Evolutionary conservation across 2,329 filamentous ascomycete species (phyloP).

Genomic region (Elsinoe batatas): DNA sequence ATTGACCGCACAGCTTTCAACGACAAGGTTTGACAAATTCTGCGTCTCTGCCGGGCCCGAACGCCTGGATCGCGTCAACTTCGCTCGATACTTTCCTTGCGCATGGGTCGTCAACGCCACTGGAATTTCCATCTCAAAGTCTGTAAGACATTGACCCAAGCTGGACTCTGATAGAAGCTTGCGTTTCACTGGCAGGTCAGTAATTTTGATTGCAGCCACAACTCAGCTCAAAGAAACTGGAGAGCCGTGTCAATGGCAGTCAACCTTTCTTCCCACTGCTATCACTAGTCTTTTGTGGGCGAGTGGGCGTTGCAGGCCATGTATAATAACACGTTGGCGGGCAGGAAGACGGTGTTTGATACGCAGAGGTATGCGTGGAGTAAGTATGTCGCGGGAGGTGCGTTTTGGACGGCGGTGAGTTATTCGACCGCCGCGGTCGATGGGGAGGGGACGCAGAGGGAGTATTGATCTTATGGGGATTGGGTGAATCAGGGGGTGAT

Average conservation of each 20-base stretch:
- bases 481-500: constrained; percentile 15
- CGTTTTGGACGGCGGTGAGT: constrained; percentile 22
- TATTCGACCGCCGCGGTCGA: constrained; percentile 16
- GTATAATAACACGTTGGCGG: constrained; percentile 26
- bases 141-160: background rate
- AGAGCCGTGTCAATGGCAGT: background rate
- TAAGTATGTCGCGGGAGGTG: constrained; percentile 26
- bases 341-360: constrained; percentile 24
- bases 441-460: constrained; percentile 17
- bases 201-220: background rate
- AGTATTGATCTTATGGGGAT: constrained; percentile 18
- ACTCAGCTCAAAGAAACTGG: too few species aligned
- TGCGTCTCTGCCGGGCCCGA: background rate
- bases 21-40: background rate
- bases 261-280: background rate
- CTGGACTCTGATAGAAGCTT: background rate
- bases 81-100: background rate
- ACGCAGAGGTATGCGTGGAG: constrained; percentile 27
- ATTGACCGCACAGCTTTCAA: constrained; percentile 13
- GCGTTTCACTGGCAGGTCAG: background rate
- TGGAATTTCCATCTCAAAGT: background rate
- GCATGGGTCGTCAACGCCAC: background rate
- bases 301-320: constrained; percentile 28
- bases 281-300: constrained; percentile 21
- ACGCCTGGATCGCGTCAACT: background rate